Evolutionary conservation across 208 protist species (phyloP), one percentile per base, ranked within the genome.

Genomic region (Crithidia bombi): DNA sequence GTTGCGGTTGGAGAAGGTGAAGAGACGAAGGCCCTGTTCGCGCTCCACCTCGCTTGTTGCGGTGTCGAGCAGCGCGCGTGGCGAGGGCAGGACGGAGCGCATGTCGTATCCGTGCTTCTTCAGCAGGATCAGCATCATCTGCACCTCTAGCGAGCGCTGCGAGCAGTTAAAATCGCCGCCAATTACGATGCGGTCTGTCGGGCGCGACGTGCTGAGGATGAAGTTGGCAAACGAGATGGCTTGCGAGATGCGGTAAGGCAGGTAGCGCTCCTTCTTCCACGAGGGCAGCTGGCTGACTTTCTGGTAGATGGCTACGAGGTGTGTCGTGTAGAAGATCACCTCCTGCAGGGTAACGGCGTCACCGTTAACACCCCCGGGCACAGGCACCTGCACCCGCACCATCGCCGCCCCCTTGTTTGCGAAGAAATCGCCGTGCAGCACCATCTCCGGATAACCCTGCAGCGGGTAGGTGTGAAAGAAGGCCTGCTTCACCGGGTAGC

Each of bases 401-500:
- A 89, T 75, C 35, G 91, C 88, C 0, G 70, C 87, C 2, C 91
- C 91, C 69, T 96, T 96, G 77, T 96, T 96, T 0, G 91, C 86
- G 47, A 92, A 96, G 81, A 93, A 96, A 65, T 96, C 91, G 5
- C 91, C 91, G 65, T 96, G 91, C 12, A 94, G 73, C 10, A 96
- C 63, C 75, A 90, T 88, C 73, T 96, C 88, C 0, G 91, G 91
- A 56, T 80, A 91, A 3, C 91, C 91, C 61, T 96, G 91, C 39
- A 96, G 73, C 6, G 91, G 88, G 57, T 82, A 96, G 17, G 74
- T 80, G 79, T 86, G 82, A 46, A 94, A 96, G 56, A 96, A 82
- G 19, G 79, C 69, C 19, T 85, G 87, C n/a, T 47, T 69, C 43
- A 96, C 91, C 9, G 88, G 88, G 58, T 85, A 96, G 56, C 80